These are phyloP conservation scores for Cryptosporidium ubiquitum DNA, from an alignment of 169 alveolate species.

Conservation along the genomic window DNA sequence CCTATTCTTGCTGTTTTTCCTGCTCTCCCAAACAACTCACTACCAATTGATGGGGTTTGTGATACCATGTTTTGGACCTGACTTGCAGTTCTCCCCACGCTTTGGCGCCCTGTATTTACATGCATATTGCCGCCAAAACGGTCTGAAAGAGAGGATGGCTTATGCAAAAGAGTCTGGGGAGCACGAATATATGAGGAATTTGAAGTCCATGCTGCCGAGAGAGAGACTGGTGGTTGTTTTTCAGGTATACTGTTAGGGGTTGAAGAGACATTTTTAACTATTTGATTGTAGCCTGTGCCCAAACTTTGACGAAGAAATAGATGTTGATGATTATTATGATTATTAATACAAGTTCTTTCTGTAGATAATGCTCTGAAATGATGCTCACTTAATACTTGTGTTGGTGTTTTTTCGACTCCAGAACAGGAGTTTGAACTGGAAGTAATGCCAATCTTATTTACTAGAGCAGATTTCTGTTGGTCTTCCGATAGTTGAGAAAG, in stretches of 20 bases:
- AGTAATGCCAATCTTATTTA: background rate
- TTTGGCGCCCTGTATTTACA: background rate
- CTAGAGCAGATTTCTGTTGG: background rate
- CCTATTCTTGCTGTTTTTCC: background rate
- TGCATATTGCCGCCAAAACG: background rate
- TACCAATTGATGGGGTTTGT: background rate
- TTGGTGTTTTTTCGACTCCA: background rate
- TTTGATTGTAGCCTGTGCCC: background rate
- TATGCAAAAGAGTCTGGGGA: background rate
- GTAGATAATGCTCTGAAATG: constrained; percentile 28
- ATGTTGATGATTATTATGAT: too few species aligned
- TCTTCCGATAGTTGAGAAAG: background rate
- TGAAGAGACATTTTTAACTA: background rate
- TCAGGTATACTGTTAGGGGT: background rate
- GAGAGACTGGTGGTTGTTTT: background rate
- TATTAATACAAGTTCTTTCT: constrained; percentile 3
- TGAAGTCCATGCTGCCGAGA: background rate
- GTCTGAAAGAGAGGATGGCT: background rate
- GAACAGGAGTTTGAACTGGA: background rate
- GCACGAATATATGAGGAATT: background rate
- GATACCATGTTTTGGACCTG: background rate
- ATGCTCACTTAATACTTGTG: background rate
- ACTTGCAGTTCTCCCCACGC: background rate
- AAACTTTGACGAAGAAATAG: background rate
- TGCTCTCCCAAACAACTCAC: background rate